A percentile compares a stretch with the other conserved stretches of the same genome.
Evolutionary conservation across 2,329 filamentous ascomycete genomes (phyloP).

Genomic region (Zasmidium citrigriseum): DNA sequence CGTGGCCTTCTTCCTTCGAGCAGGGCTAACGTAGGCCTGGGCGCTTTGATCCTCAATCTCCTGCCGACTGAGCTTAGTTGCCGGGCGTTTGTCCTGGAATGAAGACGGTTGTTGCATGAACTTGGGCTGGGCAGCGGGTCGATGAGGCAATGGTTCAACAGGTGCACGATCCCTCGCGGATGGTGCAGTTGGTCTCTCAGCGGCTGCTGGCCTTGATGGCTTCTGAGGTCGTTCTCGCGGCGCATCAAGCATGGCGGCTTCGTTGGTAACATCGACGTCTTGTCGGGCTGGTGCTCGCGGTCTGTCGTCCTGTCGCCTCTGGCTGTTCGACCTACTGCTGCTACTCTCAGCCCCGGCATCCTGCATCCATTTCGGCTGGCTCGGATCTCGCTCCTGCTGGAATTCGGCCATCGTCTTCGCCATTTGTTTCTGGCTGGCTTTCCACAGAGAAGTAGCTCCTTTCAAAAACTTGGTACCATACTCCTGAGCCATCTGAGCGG

Average conservation of each 20-base stretch:
- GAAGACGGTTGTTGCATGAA: slow-evolving; percentile 42
- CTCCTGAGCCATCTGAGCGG: slow-evolving; percentile 78
- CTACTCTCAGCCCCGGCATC: slow-evolving; percentile 56
- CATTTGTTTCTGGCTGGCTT: slow-evolving; percentile 87
- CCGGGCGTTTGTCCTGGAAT: slow-evolving; percentile 41
- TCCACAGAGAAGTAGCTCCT: slow-evolving; percentile 93
- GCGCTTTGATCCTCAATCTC: slow-evolving; percentile 76
- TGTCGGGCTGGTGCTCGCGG: slow-evolving; percentile 26
- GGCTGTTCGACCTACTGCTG: slow-evolving; percentile 27
- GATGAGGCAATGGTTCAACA: slow-evolving; percentile 37
- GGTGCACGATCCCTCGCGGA: slow-evolving; percentile 27
- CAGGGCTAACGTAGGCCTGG: slow-evolving; percentile 84
- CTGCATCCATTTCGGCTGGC: slow-evolving; percentile 94
- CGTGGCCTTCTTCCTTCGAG: slow-evolving; percentile 71
- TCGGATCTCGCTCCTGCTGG: slow-evolving; percentile 71
- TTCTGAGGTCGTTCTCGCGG: slow-evolving; percentile 58
- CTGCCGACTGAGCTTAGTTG: slow-evolving; percentile 68
- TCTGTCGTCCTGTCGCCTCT: slow-evolving; percentile 29
- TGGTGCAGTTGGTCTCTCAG: slow-evolving; percentile 21
- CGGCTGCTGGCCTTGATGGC: slow-evolving; percentile 30
- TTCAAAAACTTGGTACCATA: slow-evolving; percentile 85
- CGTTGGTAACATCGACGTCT: slow-evolving; percentile 44
- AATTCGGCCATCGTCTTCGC: slow-evolving; percentile 91
- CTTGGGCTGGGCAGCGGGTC: slow-evolving; percentile 42
- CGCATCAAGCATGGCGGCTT: slow-evolving; percentile 74